Evolutionary conservation across 441 rosid genomes (phyloP).

Genomic region (Syzygium syzygioides): DNA sequence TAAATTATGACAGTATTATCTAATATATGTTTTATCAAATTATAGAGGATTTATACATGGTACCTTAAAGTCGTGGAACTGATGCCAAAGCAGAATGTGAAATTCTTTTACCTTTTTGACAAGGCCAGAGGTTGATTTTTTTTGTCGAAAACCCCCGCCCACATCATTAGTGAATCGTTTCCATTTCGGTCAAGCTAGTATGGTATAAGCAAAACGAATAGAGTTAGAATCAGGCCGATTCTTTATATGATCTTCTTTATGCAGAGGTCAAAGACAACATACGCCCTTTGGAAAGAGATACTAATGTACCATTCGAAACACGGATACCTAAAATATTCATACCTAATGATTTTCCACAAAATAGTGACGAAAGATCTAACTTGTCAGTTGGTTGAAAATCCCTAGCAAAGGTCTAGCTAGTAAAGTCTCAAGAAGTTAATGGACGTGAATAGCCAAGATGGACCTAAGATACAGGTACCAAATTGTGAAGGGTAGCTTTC

Average conservation of each 20-base stretch:
- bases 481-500: not conserved
- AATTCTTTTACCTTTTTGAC: not conserved
- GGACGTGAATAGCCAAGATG: not conserved
- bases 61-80: not conserved
- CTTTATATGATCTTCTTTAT: not conserved
- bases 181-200: not conserved
- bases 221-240: not conserved
- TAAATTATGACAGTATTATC: not conserved
- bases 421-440: not conserved
- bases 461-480: not conserved
- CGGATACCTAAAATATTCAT: not conserved
- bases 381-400: not conserved
- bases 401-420: not conserved
- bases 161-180: not conserved
- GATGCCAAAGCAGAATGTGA: not conserved
- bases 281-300: not conserved
- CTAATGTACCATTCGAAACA: not conserved
- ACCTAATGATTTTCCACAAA: not conserved
- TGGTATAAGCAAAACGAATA: not conserved
- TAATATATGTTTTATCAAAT: too few species aligned
- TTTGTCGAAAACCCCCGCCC: not conserved
- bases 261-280: not conserved
- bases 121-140: not conserved
- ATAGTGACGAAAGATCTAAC: not conserved
- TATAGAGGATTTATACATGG: not conserved